Evolutionary conservation across 441 rosid genomes (phyloP).

Genomic region (Jatropha podagrica): DNA sequence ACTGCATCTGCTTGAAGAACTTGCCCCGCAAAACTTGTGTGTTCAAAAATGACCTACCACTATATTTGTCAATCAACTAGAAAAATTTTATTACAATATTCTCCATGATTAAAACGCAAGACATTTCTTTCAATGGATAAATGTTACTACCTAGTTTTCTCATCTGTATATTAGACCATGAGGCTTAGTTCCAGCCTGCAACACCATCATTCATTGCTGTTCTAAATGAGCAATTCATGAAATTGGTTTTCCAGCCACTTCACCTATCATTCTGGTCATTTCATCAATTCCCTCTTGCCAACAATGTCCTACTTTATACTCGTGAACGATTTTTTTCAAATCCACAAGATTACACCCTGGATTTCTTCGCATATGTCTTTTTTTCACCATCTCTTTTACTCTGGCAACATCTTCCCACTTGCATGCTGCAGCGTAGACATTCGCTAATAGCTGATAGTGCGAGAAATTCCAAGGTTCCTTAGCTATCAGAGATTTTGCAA

Average conservation of each 20-base stretch:
- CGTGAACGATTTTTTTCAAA: constrained; percentile 64
- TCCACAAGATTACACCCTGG: constrained; percentile 68
- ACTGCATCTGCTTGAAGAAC: background rate
- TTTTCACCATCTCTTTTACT: constrained; percentile 50
- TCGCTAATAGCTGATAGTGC: constrained; percentile 55
- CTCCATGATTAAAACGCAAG: background rate
- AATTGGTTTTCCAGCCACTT: constrained; percentile 15
- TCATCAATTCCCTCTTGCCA: constrained; percentile 20
- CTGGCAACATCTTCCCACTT: constrained; percentile 54
- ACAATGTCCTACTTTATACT: constrained; percentile 24
- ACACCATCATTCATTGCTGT: background rate
- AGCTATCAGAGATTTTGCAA: constrained; percentile 48
- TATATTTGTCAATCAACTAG: background rate
- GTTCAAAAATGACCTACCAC: background rate
- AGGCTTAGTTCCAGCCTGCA: background rate
- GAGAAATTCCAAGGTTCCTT: constrained; percentile 52
- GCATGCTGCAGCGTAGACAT: constrained; percentile 57
- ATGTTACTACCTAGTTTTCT: background rate
- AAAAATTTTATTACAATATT: background rate
- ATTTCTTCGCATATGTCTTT: constrained; percentile 37
- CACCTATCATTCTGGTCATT: constrained; percentile 4
- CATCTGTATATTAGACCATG: background rate
- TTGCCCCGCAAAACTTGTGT: background rate
- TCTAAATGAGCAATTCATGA: constrained; percentile 8
- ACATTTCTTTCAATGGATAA: background rate